Evolutionary conservation across 2,329 filamentous ascomycete genomes (phyloP).

Genomic region (Arthrinium puccinioides): DNA sequence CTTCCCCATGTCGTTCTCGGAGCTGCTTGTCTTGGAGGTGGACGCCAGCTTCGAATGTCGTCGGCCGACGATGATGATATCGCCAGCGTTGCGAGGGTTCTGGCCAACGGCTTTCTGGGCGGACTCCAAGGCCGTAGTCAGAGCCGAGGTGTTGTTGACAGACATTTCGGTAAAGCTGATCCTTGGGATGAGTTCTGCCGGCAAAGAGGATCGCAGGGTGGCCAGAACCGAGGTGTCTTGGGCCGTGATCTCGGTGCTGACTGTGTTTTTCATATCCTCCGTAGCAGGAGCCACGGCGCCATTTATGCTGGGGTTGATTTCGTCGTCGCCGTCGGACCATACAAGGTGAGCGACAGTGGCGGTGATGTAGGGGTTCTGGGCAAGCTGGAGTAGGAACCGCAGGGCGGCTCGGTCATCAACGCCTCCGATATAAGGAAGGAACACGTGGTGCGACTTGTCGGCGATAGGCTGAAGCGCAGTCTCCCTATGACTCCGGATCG

Average conservation of each 20-base stretch:
- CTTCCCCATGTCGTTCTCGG: slow-evolving; percentile 32
- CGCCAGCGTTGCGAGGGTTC: slow-evolving; percentile 58
- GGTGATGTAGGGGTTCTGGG: slow-evolving; percentile 69
- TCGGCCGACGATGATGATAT: slow-evolving; percentile 62
- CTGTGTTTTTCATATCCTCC: slow-evolving; percentile 12
- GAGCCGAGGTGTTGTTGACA: slow-evolving; percentile 28
- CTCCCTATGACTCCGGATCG: slow-evolving; percentile 53
- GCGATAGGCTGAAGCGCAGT: slow-evolving; percentile 49
- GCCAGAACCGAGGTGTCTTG: slow-evolving; percentile 27
- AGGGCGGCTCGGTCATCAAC: slow-evolving; percentile 75
- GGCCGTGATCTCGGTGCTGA: slow-evolving; percentile 23
- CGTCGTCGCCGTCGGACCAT: slow-evolving; percentile 18
- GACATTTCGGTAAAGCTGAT: slow-evolving; percentile 43
- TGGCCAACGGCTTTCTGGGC: slow-evolving; percentile 55
- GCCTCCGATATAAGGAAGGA: slow-evolving; percentile 81
- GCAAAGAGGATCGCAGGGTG: slow-evolving; percentile 24
- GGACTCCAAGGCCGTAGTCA: slow-evolving; percentile 39
- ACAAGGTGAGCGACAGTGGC: slow-evolving; percentile 64
- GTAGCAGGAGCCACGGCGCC: slow-evolving; percentile 10
- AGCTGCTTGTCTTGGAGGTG: slow-evolving; percentile 14
- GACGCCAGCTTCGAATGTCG: slow-evolving; percentile 27
- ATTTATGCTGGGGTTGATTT: no score
- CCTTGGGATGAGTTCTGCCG: slow-evolving; percentile 22
- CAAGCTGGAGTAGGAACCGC: slow-evolving; percentile 75
- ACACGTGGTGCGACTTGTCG: slow-evolving; percentile 73